These are phyloP conservation scores for Colletotrichum lentis DNA, from an alignment of 2,329 filamentous ascomycete genomes.

Conservation along the genomic window DNA sequence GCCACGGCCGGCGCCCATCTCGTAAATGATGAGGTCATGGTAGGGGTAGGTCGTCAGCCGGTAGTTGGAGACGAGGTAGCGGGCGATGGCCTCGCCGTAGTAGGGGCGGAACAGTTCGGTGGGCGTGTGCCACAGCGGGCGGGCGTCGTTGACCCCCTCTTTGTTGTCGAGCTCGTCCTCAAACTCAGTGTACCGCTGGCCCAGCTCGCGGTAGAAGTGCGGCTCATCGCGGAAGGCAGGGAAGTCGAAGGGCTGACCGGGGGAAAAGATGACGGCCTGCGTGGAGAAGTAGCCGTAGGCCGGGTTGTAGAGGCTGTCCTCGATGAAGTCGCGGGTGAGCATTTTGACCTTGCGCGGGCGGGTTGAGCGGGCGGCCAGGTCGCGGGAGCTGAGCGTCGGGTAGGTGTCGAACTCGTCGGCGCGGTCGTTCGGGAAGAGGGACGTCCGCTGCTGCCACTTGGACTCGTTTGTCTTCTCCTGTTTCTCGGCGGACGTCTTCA, in stretches of 20 bases:
- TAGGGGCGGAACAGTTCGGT: constrained; percentile 96
- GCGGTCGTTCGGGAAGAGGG: constrained; percentile 78
- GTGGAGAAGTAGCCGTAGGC: constrained; percentile 97
- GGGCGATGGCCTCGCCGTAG: constrained; percentile 96
- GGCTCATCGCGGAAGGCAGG: constrained; percentile 80
- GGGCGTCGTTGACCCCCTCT: constrained; percentile 71
- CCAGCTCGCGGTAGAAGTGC: constrained; percentile 80
- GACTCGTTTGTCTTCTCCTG: constrained; percentile 64
- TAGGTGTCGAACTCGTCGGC: constrained; percentile 81
- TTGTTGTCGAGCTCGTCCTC: constrained; percentile 84
- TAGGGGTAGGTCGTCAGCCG: constrained; percentile 93
- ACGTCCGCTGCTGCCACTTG: constrained; percentile 85
- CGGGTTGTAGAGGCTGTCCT: constrained; percentile 94
- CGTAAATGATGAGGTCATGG: constrained; percentile 96
- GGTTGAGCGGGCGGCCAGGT: constrained; percentile 75
- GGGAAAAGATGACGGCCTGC: constrained; percentile 93
- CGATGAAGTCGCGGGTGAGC: constrained; percentile 96
- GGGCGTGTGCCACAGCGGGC: constrained; percentile 97
- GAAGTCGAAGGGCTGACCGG: constrained; percentile 92
- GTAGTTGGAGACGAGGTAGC: constrained; percentile 95
- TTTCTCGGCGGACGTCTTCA: constrained; percentile 27
- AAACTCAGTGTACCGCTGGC: constrained; percentile 84
- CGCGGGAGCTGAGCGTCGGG: constrained; percentile 84
- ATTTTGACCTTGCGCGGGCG: constrained; percentile 92
- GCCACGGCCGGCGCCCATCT: constrained; percentile 97